Evolutionary conservation across 1,284 basidiomycete species (phyloP).

Genomic region (Cryptococcus sp.): DNA sequence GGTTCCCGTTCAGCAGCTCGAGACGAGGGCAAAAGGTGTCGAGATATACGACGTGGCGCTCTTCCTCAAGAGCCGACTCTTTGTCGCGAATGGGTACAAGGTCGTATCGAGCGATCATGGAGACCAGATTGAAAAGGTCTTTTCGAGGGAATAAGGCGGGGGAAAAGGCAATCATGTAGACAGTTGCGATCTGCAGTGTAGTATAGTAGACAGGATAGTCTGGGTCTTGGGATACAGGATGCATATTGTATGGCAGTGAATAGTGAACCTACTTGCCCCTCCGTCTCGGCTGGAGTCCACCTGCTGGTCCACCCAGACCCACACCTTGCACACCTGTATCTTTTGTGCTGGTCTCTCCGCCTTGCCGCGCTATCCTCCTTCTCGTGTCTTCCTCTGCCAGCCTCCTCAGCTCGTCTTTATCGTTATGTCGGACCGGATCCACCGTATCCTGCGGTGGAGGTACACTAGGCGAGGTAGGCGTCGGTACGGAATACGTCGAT

Average conservation of each 20-base stretch:
- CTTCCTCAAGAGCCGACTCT: constrained; percentile 80
- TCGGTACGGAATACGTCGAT: constrained; percentile 17
- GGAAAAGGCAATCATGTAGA: background rate
- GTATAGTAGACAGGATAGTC: background rate
- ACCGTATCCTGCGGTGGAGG: constrained; percentile 28
- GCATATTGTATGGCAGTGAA: background rate
- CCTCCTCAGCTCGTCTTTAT: constrained; percentile 28
- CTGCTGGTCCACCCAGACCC: background rate
- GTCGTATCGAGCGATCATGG: constrained; percentile 22
- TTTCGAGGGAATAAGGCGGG: constrained; percentile 21
- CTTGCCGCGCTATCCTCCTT: constrained; percentile 30
- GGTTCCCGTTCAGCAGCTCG: constrained; percentile 71
- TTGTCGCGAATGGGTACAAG: constrained; percentile 84
- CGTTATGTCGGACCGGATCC: constrained; percentile 21
- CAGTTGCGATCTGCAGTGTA: background rate
- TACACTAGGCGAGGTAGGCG: constrained; percentile 12
- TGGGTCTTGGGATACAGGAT: background rate
- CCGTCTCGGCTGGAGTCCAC: constrained; percentile 10
- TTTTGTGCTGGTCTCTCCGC: constrained; percentile 9
- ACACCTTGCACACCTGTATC: constrained; percentile 2
- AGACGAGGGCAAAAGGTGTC: constrained; percentile 82
- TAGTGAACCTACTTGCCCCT: background rate
- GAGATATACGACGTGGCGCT: constrained; percentile 86
- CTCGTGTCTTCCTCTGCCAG: constrained; percentile 41
- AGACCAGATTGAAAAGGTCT: constrained; percentile 41